Evolutionary conservation across 495 filamentous ascomycete genomes (phyloP).

Genomic region (Articulospora tetracladia): DNA sequence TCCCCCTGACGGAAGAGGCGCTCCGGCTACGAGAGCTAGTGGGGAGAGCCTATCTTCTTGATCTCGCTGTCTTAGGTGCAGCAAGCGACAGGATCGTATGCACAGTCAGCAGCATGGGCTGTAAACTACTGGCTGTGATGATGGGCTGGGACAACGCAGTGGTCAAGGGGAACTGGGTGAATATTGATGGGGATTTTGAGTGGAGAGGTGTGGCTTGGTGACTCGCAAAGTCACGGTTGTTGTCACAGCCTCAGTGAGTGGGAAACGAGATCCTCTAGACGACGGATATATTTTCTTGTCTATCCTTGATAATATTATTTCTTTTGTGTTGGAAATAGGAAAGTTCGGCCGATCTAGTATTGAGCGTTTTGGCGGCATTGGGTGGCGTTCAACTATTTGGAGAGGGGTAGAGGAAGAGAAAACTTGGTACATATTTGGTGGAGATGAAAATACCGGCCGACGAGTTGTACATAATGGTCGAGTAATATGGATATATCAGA

Average conservation of each 20-base stretch:
- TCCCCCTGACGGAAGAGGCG: constrained; percentile 43
- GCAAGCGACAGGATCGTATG: constrained; percentile 62
- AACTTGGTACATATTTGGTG: no score
- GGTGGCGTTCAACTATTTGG: background rate
- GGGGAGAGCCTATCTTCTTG: constrained; percentile 66
- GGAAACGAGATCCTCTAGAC: background rate
- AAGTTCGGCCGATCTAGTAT: background rate
- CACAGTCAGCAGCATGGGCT: constrained; percentile 60
- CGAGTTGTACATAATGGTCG: background rate
- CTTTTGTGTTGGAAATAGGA: background rate
- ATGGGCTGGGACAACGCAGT: constrained; percentile 73
- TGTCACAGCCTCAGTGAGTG: background rate
- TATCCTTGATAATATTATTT: background rate
- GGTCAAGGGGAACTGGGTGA: constrained; percentile 53
- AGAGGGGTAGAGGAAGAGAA: background rate
- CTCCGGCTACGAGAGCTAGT: constrained; percentile 59
- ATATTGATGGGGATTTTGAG: constrained; percentile 63
- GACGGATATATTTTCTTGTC: background rate
- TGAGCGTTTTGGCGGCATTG: background rate
- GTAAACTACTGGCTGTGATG: constrained; percentile 68
- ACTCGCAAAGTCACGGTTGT: background rate
- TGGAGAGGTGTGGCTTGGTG: constrained; percentile 26
- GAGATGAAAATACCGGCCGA: no score
- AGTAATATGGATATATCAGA: background rate
- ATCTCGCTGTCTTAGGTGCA: constrained; percentile 61